These are phyloP conservation scores for Fusarium redolens DNA, from an alignment of 2,329 filamentous ascomycete species.

Conservation along the genomic window DNA sequence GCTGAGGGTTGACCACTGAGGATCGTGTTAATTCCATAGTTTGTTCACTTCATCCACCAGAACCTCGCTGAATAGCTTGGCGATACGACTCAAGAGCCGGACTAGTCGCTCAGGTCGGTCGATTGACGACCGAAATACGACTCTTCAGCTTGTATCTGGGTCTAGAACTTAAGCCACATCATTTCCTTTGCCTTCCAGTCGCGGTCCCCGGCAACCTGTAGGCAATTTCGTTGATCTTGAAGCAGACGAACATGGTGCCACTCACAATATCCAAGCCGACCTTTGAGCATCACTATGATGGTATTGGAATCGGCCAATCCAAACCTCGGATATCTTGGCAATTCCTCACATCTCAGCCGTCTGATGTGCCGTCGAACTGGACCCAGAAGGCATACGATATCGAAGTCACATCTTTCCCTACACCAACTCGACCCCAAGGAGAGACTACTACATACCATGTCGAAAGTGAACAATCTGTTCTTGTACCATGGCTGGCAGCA, in stretches of 20 bases:
- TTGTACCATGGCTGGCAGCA: slow-evolving; percentile 1
- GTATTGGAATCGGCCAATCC: not conserved
- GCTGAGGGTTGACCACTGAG: too few species aligned
- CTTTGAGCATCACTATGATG: slow-evolving; percentile 2
- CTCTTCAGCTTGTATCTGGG: not conserved
- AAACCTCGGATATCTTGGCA: not conserved
- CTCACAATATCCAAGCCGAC: not conserved
- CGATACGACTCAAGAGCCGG: too few species aligned
- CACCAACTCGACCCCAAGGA: not conserved
- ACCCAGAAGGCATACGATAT: slow-evolving; percentile 2
- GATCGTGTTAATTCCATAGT: too few species aligned
- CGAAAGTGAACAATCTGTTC: not conserved
- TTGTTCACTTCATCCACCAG: too few species aligned
- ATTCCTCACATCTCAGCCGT: not conserved
- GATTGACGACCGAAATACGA: not conserved
- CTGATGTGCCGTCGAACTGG: not conserved
- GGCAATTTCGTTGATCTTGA: too few species aligned
- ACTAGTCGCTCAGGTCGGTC: not conserved
- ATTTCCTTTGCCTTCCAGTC: not conserved
- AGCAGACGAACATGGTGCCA: not conserved
- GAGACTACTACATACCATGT: not conserved
- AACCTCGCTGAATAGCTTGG: too few species aligned
- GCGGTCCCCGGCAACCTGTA: too few species aligned
- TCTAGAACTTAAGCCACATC: not conserved
- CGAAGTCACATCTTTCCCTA: not conserved